Conservation (phyloP, 1,284 basidiomycete genomes). For the Puccinia triticina region DNA sequence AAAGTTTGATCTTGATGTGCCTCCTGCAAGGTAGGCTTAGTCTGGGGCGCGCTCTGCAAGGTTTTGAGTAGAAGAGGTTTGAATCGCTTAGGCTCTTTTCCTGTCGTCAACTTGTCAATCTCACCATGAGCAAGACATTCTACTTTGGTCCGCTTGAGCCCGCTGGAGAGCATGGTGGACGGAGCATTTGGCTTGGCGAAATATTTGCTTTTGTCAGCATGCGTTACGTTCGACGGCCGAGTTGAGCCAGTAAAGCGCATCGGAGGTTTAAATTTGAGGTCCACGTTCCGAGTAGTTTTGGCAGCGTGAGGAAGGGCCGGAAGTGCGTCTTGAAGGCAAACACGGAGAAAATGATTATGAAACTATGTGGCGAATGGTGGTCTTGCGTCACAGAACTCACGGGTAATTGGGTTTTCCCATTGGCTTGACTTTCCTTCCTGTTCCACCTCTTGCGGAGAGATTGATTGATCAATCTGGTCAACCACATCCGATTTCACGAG, state of each 20-base stretch:
- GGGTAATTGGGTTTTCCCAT: not conserved
- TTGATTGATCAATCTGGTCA: conserved; percentile 54
- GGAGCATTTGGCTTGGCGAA: conserved; percentile 28
- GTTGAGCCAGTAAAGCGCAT: not conserved
- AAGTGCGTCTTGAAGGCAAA: not conserved
- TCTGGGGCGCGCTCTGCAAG: not conserved
- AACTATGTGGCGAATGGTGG: not conserved
- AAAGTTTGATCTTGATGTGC: conserved; percentile 15
- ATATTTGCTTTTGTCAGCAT: conserved; percentile 15
- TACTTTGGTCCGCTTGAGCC: conserved; percentile 10
- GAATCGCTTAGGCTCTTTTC: conserved; percentile 16
- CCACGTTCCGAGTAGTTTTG: conserved; percentile 10
- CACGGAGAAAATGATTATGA: not conserved
- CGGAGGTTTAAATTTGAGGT: conserved; percentile 42
- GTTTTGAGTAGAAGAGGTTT: conserved; percentile 7
- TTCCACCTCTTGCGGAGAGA: conserved; percentile 50
- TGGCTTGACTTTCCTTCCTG: conserved; percentile 5
- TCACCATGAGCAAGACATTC: not conserved
- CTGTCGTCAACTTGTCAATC: not conserved
- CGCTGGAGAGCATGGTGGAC: not conserved
- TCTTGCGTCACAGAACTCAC: not conserved
- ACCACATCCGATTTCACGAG: conserved; percentile 52
- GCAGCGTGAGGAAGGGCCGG: not conserved
- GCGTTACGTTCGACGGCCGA: not conserved
- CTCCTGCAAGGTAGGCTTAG: not conserved